Evolutionary conservation across 2,329 filamentous ascomycete species (phyloP), one percentile per base, ranked within the genome.

Genomic region (Purpureocillium lavendulum): DNA sequence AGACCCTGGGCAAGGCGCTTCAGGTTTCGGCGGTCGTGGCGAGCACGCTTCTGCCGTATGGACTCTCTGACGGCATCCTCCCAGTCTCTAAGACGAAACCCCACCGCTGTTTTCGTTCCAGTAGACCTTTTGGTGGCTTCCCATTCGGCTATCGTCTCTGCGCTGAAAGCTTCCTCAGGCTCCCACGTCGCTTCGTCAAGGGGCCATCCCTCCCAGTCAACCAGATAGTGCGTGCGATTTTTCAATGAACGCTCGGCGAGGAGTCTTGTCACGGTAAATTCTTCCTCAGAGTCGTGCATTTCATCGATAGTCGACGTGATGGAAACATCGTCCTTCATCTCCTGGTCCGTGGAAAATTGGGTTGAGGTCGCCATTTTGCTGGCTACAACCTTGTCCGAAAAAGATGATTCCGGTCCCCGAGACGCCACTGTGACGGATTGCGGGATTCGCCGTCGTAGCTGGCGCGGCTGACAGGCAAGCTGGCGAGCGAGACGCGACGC

Each of bases 231-330:
- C 3, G 40, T 40, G 16, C 44, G 35, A 3, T 53, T 56, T 3
- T 51, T 42, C 3, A 59, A 41, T 4, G 48, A 39, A 7, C 57
- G 60, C 44, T 77, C 67, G 0, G 69, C 67, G 6, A 80, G 58
- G 31, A 82, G 68, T 10, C 58, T 56, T 31, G 73, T 68, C 6
- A 80, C 67, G 6, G 59, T 52, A 53, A 70, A 80, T 43, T 71
- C 68, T 5, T 65, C 56, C 13, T 67, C 59, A 9, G 61, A 54
- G 4, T 67, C 64, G 30, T 47, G 38, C 7, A 51, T 48, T 15
- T 57, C 53, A 12, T 53, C 53, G 10, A 57, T 44, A 3, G 62
- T 60, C 9, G 62, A 65, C 3, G 56, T 48, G 18, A 62, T 16
- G 4, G 57, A 61, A 14, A 52, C 40, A n/a, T 44, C 47, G 26